A percentile compares a stretch with the other conserved stretches of the same genome.
These are phyloP conservation scores for Erodium texanum DNA, from an alignment of 441 rosid genomes.

Conservation along the genomic window DNA sequence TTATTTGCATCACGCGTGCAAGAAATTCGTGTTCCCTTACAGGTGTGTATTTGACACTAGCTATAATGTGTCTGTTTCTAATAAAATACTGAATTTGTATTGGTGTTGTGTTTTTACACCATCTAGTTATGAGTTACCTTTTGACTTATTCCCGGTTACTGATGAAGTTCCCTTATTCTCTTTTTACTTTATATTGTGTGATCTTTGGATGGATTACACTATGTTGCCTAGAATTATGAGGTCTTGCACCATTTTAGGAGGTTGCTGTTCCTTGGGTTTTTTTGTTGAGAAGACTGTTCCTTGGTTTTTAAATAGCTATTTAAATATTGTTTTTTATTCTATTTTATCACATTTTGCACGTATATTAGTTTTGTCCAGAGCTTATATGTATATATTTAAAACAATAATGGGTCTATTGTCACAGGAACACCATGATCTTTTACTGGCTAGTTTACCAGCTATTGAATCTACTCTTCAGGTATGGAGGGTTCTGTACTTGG, in stretches of 20 bases:
- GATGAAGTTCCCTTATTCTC: conserved; percentile 4
- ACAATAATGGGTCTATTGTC: conserved; percentile 19
- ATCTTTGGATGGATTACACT: conserved; percentile 6
- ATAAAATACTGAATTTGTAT: neutral
- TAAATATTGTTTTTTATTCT: conserved; percentile 6
- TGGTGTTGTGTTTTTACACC: no score
- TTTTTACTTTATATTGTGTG: conserved; percentile 3
- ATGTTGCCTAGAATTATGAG: conserved; percentile 8
- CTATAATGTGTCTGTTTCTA: conserved; percentile 5
- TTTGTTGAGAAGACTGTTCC: no score
- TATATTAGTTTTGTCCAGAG: conserved; percentile 16
- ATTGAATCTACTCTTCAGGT: conserved; percentile 86
- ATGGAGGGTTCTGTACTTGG: conserved; percentile 19
- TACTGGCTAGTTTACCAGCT: conserved; percentile 71
- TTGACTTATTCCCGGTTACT: conserved; percentile 8
- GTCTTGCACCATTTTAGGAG: conserved; percentile 1
- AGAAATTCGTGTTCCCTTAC: conserved; percentile 93
- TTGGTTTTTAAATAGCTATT: conserved; percentile 8
- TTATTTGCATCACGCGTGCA: conserved; percentile 97
- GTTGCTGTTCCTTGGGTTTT: conserved; percentile 16
- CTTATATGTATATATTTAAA: conserved; percentile 16
- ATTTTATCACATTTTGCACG: neutral
- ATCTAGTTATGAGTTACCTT: conserved; percentile 9
- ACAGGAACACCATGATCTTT: conserved; percentile 95
- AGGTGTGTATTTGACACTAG: conserved; percentile 42